Evolutionary conservation across 2,329 filamentous ascomycete species (phyloP), one percentile per base, ranked within the genome.

Genomic region (Monilinia aucupariae): DNA sequence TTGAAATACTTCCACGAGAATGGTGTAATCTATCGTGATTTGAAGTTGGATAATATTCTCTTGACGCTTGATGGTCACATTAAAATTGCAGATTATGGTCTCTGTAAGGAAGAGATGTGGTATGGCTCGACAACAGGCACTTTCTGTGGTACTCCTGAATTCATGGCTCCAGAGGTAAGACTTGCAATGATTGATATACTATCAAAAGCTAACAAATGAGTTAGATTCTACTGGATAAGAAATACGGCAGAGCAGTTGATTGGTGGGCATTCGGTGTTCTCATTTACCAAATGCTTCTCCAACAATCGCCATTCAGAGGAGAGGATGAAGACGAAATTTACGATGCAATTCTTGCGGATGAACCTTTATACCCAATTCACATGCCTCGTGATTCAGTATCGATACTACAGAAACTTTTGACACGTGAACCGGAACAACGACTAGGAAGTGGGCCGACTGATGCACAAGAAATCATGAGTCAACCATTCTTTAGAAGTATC

Each of bases 21-120:
- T 75, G 94, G 94, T 62, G 94, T 99, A 73, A 97, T 99, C 71
- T 99, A 99, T 77, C 85, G 88, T 76, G 88, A 91, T 77, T 76
- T 91, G 75, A 91, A 91, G 75, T 81, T 90, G 64, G 88, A 91
- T 76, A 91, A 99, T 75, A 99, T 99, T 74, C 83, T 99, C 53
- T 81, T 99, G 72, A 96, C 92, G 1, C 82, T 96, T 52, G 94
- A 99, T 73, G 94, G 94, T 32, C 94, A 99, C 76, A 96, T 99
- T 81, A 97, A 97, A 82, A 92, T 99, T 81, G 94, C 85, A 60
- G 94, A 99, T 82, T 99, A 96, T 75, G 94, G 94, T 85, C 85
- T 99, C 55, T 99, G 96, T 80, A 99, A 99, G 78, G 94, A 99
- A 75, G 92, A 99, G 71, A 99, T 99, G 94, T 99, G 93, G 92